Evolutionary conservation across 1,284 basidiomycete species (phyloP), one percentile per base, ranked within the genome.

Genomic region (Cutaneotrichosporon daszewskae): DNA sequence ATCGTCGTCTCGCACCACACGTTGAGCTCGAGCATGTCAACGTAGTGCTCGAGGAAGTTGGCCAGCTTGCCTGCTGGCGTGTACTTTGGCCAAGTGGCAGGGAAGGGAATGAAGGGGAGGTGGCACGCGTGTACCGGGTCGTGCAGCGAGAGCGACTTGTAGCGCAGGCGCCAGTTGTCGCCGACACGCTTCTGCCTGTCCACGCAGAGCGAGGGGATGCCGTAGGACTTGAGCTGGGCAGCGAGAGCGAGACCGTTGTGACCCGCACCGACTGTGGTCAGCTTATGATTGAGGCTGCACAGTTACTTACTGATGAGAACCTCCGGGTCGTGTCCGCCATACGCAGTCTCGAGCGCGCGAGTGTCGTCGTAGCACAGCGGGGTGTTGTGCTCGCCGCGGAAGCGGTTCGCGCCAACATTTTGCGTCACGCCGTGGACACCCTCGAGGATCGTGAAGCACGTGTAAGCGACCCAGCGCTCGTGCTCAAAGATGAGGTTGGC

Each of bases 1-100:
- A 81, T 71, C 3, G 62, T 75, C 1, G 79, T 73, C 8, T 77
- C 76, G 2, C 77, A 79, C 82, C 83, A 84, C 18, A 81, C 73
- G 60, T 81, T 78, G 29, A 85, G 62, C 53, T 84, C 81, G 57
- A 85, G 71, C 1, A 76, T 62, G 34, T 80, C 74, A 3, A 80
- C 81, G 60, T 83, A 85, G 24, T 67, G 69, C 61, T 84, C 81
- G 5, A 84, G 72, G 79, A 81, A 85, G 55, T 81, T 77, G 1
- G 79, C 82, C 14, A 84, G 73, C 77, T 82, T 69, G 32, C 64
- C 64, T n/a, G 58, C 62, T 5, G 60, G 59, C 7, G 55, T 62
- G 53, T 48, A 64, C 28, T 48, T 47, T 11, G 62, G 66, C 64
- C 60, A 55, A 31, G 53, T 60, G 23, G 47, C 19, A 9, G 62